Evolutionary conservation across 1,284 basidiomycete species (phyloP), one percentile per base, ranked within the genome.

Genomic region (Cerrena zonata): DNA sequence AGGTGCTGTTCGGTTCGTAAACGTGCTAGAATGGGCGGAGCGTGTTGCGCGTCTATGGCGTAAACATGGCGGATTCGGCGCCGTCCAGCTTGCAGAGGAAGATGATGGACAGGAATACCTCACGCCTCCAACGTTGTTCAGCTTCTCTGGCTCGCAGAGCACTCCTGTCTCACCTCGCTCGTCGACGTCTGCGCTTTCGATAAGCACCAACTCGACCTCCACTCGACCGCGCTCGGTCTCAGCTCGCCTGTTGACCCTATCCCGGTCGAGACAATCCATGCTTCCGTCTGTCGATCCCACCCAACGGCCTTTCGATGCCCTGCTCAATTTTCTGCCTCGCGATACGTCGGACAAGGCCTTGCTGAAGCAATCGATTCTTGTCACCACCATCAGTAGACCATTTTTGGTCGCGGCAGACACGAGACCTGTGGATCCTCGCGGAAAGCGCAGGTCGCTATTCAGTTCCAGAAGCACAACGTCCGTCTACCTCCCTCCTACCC

Each of bases 1-100:
- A 1, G 75, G 75, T 36, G 77, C 79, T 1, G 63, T 78, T 5
- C 71, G 74, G 7, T 72, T 82, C 51, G 74, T 76, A n/a, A 64
- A 66, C 48, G 61, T 78, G 2, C 66, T 80, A 19, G 76, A 80
- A 43, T 75, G 77, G 59, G 80, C 79, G 0, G 75, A 78, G 52
- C 72, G 72, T 24, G 70, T 80, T 11, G 76, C 73, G 0, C 65
- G 69, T 18, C 45, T 68, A 1, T 82, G 78, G 78, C 68, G 75
- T 2, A 65, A 65, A 39, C 51, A 61, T 26, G 66, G 67, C 19
- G 67, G 65, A n/a, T 57, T 58, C 3, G 67, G 67, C 37, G 56
- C 67, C 7, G 54, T 61, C 39, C 66, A 70, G 44, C 56, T 72
- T 19, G 48, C 51, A 10, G 71, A 73, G 49, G 59, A 57, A 19